Conservation (phyloP, 768 basidiomycete species). For the Epithele typhae region DNA sequence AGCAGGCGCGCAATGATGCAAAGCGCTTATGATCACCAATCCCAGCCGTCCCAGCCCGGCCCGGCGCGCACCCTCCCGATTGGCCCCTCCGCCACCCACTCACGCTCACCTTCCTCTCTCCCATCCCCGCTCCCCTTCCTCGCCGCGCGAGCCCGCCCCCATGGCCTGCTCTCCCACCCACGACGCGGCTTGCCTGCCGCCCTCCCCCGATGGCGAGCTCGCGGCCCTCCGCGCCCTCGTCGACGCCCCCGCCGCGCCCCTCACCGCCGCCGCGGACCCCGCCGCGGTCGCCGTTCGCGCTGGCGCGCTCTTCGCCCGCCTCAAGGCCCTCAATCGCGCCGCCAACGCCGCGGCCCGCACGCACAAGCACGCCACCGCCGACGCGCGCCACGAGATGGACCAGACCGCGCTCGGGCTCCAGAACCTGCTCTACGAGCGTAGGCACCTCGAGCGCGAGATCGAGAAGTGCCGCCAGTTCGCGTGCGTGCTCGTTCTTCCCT, state of each 20-base stretch:
- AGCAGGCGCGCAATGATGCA: slow-evolving; percentile 18
- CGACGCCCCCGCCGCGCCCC: slow-evolving; percentile 35
- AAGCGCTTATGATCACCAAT: slow-evolving; percentile 4
- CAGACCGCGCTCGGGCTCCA: slow-evolving; percentile 82
- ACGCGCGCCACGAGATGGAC: slow-evolving; percentile 85
- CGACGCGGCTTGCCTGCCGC: slow-evolving; percentile 26
- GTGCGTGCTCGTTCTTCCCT: slow-evolving; percentile 42
- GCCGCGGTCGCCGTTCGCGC: slow-evolving; percentile 58
- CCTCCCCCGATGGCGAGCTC: slow-evolving; percentile 48
- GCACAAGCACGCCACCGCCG: slow-evolving; percentile 67
- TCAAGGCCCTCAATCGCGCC: slow-evolving; percentile 74
- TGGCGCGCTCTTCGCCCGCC: slow-evolving; percentile 70
- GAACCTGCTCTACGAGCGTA: slow-evolving; percentile 84
- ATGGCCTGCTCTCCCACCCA: slow-evolving; percentile 27
- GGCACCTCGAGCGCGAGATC: slow-evolving; percentile 87
- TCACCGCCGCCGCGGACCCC: slow-evolving; percentile 39
- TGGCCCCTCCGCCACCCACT: slow-evolving; percentile 11
- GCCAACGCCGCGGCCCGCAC: slow-evolving; percentile 67
- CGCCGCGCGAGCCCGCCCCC: slow-evolving; percentile 3
- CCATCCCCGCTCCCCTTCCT: neutral
- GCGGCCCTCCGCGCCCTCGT: slow-evolving; percentile 63
- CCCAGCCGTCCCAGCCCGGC: slow-evolving; percentile 13
- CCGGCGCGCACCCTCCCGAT: slow-evolving; percentile 3
- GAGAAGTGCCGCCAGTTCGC: slow-evolving; percentile 91
- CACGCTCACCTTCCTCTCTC: slow-evolving; percentile 6